phyloP scores from a whole-genome alignment of 805 yeast species.

The Ogataea polymorpha region DNA sequence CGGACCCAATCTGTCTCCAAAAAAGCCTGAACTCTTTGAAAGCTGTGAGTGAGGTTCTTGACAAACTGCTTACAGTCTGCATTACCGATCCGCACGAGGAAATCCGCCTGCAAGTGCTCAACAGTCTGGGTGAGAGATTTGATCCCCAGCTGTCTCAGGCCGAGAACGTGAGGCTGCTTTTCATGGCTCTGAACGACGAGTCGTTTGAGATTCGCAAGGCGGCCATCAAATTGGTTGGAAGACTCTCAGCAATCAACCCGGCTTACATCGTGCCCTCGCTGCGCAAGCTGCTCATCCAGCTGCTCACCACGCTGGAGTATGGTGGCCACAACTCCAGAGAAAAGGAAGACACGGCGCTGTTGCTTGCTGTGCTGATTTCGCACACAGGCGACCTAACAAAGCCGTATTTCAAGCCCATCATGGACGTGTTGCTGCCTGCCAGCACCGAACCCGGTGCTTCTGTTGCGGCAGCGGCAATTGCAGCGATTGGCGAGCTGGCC shows the following conservation, averaged over 20 bases:
- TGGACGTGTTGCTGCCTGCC: conserved; percentile 76
- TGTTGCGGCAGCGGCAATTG: conserved; percentile 82
- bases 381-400: conserved; percentile 79
- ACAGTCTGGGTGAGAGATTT: conserved; percentile 67
- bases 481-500: conserved; percentile 85
- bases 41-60: conserved; percentile 82
- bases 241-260: conserved; percentile 83
- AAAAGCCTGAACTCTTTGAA: conserved; percentile 75
- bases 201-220: conserved; percentile 76
- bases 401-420: conserved; percentile 89
- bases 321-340: conserved; percentile 66
- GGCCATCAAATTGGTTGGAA: conserved; percentile 76
- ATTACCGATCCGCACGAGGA: conserved; percentile 88
- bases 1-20: conserved; percentile 82
- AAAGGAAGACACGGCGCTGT: conserved; percentile 82
- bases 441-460: conserved; percentile 70
- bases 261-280: conserved; percentile 94
- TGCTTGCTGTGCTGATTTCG: conserved; percentile 69
- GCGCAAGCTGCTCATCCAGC: conserved; percentile 79
- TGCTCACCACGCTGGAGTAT: conserved; percentile 80
- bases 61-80: conserved; percentile 73
- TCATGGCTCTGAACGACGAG: conserved; percentile 91
- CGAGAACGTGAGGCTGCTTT: conserved; percentile 77
- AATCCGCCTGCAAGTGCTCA: conserved; percentile 75
- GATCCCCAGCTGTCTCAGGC: conserved; percentile 95